Evolutionary conservation across 805 yeast genomes (phyloP).

Genomic region (Saturnispora halmiae): DNA sequence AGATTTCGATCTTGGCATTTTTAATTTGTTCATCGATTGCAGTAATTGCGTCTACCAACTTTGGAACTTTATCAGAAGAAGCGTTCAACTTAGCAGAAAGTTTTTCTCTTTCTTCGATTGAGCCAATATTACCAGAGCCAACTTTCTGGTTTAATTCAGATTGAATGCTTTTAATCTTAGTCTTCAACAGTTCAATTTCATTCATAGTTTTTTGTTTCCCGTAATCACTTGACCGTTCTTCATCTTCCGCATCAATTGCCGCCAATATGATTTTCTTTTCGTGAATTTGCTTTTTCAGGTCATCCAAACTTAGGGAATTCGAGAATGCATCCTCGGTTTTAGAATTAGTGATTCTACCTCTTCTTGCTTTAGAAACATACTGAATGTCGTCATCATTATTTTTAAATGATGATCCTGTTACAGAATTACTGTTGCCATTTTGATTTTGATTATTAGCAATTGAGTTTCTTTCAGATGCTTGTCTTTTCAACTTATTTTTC

Average conservation of each 20-base stretch:
- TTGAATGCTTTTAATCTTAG: constrained; percentile 44
- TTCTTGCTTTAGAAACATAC: constrained; percentile 51
- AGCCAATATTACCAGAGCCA: constrained; percentile 23
- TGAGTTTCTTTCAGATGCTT: constrained; percentile 23
- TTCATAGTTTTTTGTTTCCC: constrained; percentile 33
- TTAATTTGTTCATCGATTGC: constrained; percentile 62
- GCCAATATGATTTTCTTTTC: constrained; percentile 65
- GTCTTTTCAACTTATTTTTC: constrained; percentile 50
- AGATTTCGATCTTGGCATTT: constrained; percentile 53
- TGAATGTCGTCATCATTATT: constrained; percentile 64
- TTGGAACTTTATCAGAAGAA: constrained; percentile 67
- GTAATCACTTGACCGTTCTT: constrained; percentile 29
- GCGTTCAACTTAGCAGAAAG: constrained; percentile 48
- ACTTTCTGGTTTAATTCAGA: constrained; percentile 26
- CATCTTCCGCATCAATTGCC: constrained; percentile 63
- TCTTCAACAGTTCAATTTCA: constrained; percentile 58
- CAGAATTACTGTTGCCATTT: not conserved
- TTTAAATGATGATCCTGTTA: constrained; percentile 51
- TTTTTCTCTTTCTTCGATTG: constrained; percentile 38
- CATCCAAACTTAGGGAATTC: constrained; percentile 38
- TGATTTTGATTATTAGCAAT: constrained; percentile 12
- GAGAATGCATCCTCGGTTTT: constrained; percentile 16
- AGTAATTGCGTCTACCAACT: constrained; percentile 53
- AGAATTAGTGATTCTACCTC: constrained; percentile 24
- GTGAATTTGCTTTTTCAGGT: constrained; percentile 53